Percentiles rank a stretch among this genome's conserved stretches.
These are phyloP conservation scores for Malassezia equina DNA, from an alignment of 1,284 basidiomycete species.

Conservation along the genomic window DNA sequence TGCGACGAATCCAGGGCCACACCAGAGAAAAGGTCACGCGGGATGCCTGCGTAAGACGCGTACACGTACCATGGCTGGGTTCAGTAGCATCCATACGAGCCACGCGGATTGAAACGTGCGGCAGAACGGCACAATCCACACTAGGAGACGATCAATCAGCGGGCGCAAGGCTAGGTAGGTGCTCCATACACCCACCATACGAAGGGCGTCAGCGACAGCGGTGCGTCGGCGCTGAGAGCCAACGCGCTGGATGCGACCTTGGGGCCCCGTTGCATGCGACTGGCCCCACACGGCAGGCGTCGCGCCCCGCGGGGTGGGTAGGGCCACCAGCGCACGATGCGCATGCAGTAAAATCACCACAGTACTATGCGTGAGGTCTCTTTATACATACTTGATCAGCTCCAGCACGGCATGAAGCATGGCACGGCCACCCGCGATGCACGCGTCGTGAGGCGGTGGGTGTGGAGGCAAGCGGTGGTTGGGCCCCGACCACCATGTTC, in stretches of 20 bases:
- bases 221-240: slow-evolving; percentile 8
- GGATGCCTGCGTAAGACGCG: neutral
- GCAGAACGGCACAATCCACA: slow-evolving; percentile 14
- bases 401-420: slow-evolving; percentile 9
- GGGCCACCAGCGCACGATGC: slow-evolving; percentile 1
- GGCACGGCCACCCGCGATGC: neutral
- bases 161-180: slow-evolving; percentile 2
- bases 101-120: neutral
- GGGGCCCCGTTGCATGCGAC: neutral
- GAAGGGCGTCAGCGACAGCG: neutral
- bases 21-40: neutral
- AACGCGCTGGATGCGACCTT: slow-evolving; percentile 1
- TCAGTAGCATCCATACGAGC: slow-evolving; percentile 16
- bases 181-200: slow-evolving; percentile 4
- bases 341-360: neutral
- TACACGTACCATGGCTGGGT: slow-evolving; percentile 1
- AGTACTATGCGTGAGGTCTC: neutral
- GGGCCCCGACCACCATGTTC: neutral
- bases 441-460: neutral
- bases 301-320: neutral
- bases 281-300: slow-evolving; percentile 3
- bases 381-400: neutral
- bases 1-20: neutral
- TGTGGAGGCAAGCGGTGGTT: neutral
- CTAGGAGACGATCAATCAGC: neutral